Conservation (phyloP, 306 rosid species). For the Quercus glauca region DNA sequence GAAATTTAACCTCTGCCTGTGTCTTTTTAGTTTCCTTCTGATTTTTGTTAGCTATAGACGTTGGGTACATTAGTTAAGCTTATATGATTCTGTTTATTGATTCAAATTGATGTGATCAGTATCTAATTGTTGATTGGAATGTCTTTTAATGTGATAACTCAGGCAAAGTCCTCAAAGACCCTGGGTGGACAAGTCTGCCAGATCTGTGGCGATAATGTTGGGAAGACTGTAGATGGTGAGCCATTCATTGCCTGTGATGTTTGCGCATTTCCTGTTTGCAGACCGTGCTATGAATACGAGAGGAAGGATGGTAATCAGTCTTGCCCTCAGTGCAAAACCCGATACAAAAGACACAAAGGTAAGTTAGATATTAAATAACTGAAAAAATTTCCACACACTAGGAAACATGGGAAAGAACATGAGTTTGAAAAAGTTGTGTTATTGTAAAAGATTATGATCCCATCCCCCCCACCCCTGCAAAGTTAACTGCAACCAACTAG, state of each 20-base stretch:
- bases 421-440: not conserved
- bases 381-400: not conserved
- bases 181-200: conserved; percentile 73
- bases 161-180: conserved; percentile 58
- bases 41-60: not conserved
- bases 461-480: not conserved
- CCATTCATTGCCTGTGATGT: conserved; percentile 73
- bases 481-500: not conserved
- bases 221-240: conserved; percentile 61
- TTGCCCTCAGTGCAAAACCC: conserved; percentile 96
- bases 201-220: conserved; percentile 89
- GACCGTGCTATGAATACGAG: conserved; percentile 94
- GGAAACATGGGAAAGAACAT: not conserved
- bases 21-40: not conserved
- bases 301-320: conserved; percentile 97
- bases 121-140: not conserved
- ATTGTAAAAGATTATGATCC: not conserved
- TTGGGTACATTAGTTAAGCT: not conserved
- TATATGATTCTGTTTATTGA: conserved; percentile 2
- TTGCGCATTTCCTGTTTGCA: conserved; percentile 89
- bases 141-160: conserved; percentile 14
- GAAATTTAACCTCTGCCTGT: not conserved
- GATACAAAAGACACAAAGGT: conserved; percentile 89
- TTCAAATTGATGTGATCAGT: not conserved
- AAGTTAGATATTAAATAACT: not conserved